Base-by-base conservation (phyloP, 139 green algal species). In the Ostreobium quekettii region DNA sequence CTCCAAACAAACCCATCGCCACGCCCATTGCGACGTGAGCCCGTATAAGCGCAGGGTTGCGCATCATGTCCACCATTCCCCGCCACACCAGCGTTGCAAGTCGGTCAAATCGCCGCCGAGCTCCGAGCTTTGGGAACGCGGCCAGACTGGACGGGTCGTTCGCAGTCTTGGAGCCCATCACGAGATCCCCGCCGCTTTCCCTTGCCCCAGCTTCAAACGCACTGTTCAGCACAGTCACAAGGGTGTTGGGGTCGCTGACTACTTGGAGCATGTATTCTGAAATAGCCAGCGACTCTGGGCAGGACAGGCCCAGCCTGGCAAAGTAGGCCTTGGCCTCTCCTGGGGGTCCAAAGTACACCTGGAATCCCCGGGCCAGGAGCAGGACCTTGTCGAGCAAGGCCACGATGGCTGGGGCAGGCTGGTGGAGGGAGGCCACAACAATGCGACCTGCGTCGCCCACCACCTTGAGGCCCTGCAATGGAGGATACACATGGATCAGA, bases 11-110 rank as follows among this genome's bases (percentile, higher is more conserved):
- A 24, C 87, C 89, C 67, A 94, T 79, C 26, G 74, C 30, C 36
- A 83, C 26, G 2, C 66, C 73, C 7, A 89, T 74, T 0, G 67
- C 26, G 48, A 62, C 49, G 73, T 94, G 88, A 65, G 91, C 74
- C 26, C 73, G 48, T 15, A 86, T 63, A 62, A 90, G 65, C 33
- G 76, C 35, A 0, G 88, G 88, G 77, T 90, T 89, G 38, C 89
- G 78, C 30, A 82, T 15, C 57, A 92, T 78, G 53, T 92, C 83
- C 30, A 80, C 36, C 28, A 78, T 57, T 4, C 61, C 61, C 19
- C 61, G 30, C 61, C 61, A 68, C 7, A 53, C n/a, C 35, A 68
- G 36, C 49, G 37, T 28, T 53, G 29, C 26, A 66, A 42, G 19
- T n/a, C 19, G 5, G 7, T 42, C 8, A 66, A 42, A 31, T 24